Conservation (phyloP, 2,329 filamentous ascomycete species). For the Didymella arachidicola region DNA sequence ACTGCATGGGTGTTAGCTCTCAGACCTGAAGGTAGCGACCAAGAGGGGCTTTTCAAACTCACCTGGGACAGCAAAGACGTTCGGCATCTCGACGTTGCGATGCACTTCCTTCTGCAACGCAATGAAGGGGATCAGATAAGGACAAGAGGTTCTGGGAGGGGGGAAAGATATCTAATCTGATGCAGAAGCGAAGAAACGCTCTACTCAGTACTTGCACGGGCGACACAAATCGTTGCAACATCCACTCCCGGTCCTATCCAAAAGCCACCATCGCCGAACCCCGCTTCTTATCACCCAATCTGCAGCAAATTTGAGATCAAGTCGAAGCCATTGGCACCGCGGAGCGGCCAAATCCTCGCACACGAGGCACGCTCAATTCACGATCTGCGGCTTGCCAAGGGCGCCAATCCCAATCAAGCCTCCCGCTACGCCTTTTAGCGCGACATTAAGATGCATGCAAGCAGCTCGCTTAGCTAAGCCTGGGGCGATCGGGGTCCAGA, state of each 20-base stretch:
- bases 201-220: conserved; percentile 3
- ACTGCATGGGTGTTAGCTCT: conserved; percentile 55
- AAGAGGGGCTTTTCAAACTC: conserved; percentile 16
- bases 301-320: conserved; percentile 12
- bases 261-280: not conserved
- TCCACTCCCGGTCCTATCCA: conserved; percentile 1
- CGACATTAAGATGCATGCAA: conserved; percentile 19
- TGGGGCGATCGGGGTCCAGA: conserved; percentile 32
- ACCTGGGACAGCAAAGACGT: conserved; percentile 77
- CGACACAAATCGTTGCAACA: conserved; percentile 8
- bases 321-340: conserved; percentile 6
- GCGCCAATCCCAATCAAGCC: conserved; percentile 35
- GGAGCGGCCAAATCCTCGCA: conserved; percentile 12
- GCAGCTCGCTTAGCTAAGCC: conserved; percentile 27
- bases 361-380: conserved; percentile 8
- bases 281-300: conserved; percentile 3
- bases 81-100: conserved; percentile 58
- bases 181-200: conserved; percentile 15
- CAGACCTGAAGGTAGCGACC: not conserved
- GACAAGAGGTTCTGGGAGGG: conserved; percentile 1
- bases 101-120: not conserved
- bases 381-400: conserved; percentile 29
- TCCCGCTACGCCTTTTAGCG: conserved; percentile 24
- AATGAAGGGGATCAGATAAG: conserved; percentile 10
- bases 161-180: conserved; percentile 36